phyloP scores from a whole-genome alignment of 1,139 yeast species.

The Cylindricascospora bacillispora region DNA sequence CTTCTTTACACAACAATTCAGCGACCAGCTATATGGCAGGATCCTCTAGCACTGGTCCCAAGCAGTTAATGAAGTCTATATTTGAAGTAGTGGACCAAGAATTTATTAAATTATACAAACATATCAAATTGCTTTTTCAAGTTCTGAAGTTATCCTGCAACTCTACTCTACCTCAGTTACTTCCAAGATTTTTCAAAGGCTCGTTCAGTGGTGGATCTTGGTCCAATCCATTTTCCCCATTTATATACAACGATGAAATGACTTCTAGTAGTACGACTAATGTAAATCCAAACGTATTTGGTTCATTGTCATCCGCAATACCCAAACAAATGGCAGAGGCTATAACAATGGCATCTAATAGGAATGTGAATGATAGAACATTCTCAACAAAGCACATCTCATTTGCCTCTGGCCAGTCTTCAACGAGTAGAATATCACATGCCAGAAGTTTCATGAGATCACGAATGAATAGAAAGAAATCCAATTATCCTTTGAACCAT shows the following conservation, averaged over 20 bases:
- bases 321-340: conserved; percentile 17
- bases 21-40: too few species aligned
- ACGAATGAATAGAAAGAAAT: conserved; percentile 11
- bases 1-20: too few species aligned
- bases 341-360: conserved; percentile 11
- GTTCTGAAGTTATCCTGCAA: conserved; percentile 16
- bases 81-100: conserved; percentile 14
- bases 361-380: conserved; percentile 1
- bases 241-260: conserved; percentile 11
- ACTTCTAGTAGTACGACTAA: background rate
- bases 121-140: conserved; percentile 9
- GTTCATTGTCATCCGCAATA: conserved; percentile 5
- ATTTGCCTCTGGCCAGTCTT: background rate
- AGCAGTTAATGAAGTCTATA: conserved; percentile 5
- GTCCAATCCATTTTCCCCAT: conserved; percentile 45
- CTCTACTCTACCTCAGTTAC: conserved; percentile 43
- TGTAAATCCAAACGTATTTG: conserved; percentile 1
- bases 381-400: conserved; percentile 2
- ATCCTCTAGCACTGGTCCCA: too few species aligned
- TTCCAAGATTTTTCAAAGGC: conserved; percentile 52
- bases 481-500: conserved; percentile 16
- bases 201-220: conserved; percentile 66
- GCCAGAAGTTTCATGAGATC: conserved; percentile 12
- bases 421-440: conserved; percentile 2
- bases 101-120: conserved; percentile 9